Percentiles rank a stretch among this genome's conserved stretches.
Conservation (phyloP, 768 basidiomycete species). For the Boletales sp. region DNA sequence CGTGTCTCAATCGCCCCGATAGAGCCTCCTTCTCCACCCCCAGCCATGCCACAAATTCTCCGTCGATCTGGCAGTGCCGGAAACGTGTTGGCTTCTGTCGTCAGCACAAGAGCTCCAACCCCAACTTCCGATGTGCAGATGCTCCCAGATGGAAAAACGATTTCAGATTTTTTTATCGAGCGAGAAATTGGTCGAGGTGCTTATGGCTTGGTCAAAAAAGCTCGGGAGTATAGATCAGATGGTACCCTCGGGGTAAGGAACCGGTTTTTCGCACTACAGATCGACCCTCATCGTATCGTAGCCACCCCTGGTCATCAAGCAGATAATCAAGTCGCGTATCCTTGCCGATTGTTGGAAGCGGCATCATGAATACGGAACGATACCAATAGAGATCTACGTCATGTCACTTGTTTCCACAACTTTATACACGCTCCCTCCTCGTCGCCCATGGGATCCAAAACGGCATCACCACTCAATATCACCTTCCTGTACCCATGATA, state of each 20-base stretch:
- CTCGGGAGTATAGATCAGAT: constrained; percentile 68
- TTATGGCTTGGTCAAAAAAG: constrained; percentile 92
- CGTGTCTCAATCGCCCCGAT: constrained; percentile 74
- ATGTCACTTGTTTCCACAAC: constrained; percentile 87
- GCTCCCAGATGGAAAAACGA: constrained; percentile 60
- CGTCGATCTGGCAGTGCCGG: constrained; percentile 60
- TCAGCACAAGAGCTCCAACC: constrained; percentile 62
- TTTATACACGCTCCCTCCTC: constrained; percentile 71
- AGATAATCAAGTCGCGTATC: constrained; percentile 97
- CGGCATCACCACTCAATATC: constrained; percentile 34
- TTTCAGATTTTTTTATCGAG: constrained; percentile 83
- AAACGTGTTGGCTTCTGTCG: constrained; percentile 57
- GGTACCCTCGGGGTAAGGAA: constrained; percentile 79
- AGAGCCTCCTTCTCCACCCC: constrained; percentile 67
- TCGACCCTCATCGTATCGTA: constrained; percentile 27
- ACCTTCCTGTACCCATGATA: constrained; percentile 10
- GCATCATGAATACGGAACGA: constrained; percentile 90
- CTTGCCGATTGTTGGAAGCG: constrained; percentile 99
- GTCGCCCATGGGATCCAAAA: constrained; percentile 81
- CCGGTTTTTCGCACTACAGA: constrained; percentile 4
- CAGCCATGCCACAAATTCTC: constrained; percentile 57
- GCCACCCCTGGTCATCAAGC: constrained; percentile 94
- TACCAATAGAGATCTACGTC: constrained; percentile 96
- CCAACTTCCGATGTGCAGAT: constrained; percentile 36
- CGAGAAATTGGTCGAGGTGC: constrained; percentile 91